A percentile compares a stretch with the other conserved stretches of the same genome.
Conservation (phyloP, 192 early-diverging fungal species). For the Coemansia sp. region DNA sequence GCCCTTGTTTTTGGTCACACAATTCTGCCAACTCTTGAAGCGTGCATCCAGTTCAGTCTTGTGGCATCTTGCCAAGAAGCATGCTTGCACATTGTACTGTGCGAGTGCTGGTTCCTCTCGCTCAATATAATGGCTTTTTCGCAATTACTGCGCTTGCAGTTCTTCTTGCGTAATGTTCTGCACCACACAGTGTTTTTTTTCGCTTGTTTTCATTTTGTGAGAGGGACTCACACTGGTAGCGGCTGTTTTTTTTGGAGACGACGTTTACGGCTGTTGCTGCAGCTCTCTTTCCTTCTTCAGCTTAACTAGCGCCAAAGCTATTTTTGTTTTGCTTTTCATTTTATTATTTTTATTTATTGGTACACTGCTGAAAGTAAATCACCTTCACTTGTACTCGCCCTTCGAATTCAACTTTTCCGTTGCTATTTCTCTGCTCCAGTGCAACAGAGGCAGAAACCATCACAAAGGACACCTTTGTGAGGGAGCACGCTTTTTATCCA, state of each 20-base stretch:
- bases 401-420: not conserved
- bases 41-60: not conserved
- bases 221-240: not conserved
- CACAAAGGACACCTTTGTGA: not conserved
- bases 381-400: not conserved
- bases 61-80: not conserved
- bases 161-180: not conserved
- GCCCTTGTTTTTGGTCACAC: not conserved
- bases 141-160: not conserved
- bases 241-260: not conserved
- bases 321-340: not conserved
- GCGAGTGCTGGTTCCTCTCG: not conserved
- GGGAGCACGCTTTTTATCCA: not conserved
- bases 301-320: not conserved
- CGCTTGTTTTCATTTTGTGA: not conserved
- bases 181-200: not conserved
- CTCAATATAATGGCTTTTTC: not conserved
- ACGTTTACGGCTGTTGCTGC: too few species aligned
- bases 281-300: not conserved
- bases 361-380: not conserved
- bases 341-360: not conserved
- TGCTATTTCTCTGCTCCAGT: not conserved
- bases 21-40: too few species aligned
- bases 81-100: not conserved
- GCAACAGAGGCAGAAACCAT: not conserved